A percentile compares a stretch with the other conserved stretches of the same genome.
phyloP scores from a whole-genome alignment of 2,329 filamentous ascomycete genomes.

The Teratosphaeriaceae sp. region DNA sequence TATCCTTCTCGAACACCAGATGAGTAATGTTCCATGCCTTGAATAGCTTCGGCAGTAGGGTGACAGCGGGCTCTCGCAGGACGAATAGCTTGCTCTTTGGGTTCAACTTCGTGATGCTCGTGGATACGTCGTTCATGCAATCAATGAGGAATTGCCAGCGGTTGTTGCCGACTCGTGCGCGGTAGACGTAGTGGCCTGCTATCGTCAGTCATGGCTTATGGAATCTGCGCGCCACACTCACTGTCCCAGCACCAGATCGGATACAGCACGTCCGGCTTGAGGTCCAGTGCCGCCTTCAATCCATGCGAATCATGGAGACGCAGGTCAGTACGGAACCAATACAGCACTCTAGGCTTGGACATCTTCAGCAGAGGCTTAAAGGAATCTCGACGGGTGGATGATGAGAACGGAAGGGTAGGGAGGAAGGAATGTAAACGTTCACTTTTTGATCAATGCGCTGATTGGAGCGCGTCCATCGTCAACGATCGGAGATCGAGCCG shows the following conservation, averaged over 20 bases:
- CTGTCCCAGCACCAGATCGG: conserved; percentile 77
- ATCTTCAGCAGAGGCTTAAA: too few species aligned
- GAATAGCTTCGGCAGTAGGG: conserved; percentile 65
- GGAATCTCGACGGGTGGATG: neutral
- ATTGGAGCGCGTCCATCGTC: too few species aligned
- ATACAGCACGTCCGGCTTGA: conserved; percentile 65
- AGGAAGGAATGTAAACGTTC: too few species aligned
- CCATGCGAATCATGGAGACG: conserved; percentile 72
- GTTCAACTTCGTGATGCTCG: conserved; percentile 62
- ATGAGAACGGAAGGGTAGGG: neutral
- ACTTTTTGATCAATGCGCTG: too few species aligned
- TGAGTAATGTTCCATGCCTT: conserved; percentile 68
- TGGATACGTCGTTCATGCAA: conserved; percentile 64
- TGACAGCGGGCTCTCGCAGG: conserved; percentile 65
- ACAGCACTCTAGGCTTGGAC: conserved; percentile 53
- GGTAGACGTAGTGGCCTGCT: conserved; percentile 61
- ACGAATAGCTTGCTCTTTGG: conserved; percentile 64
- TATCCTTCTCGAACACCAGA: conserved; percentile 73
- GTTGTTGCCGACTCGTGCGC: conserved; percentile 62
- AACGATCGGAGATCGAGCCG: too few species aligned
- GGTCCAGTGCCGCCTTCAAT: conserved; percentile 62
- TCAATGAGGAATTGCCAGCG: conserved; percentile 72
- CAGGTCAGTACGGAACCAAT: conserved; percentile 63
- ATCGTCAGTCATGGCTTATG: neutral
- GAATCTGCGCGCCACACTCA: neutral